Conservation (phyloP, 2,329 filamentous ascomycete genomes). For the Aspergillus viridinutans region DNA sequence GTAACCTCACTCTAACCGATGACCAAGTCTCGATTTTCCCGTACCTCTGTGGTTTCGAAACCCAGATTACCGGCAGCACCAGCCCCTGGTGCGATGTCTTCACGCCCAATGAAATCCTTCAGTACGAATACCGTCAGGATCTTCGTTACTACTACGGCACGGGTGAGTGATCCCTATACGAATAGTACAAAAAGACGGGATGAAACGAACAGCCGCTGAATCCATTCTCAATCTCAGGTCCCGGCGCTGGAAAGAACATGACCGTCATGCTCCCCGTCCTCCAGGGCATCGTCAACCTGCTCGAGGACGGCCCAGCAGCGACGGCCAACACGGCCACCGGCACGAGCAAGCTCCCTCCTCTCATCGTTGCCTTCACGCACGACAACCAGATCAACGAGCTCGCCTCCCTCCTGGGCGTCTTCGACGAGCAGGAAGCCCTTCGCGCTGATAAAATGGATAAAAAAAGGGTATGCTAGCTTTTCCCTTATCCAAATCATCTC, state of each 20-base stretch:
- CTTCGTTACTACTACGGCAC: slow-evolving; percentile 65
- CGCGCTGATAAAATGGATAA: slow-evolving; percentile 46
- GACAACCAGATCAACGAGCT: slow-evolving; percentile 64
- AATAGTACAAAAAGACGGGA: slow-evolving; percentile 36
- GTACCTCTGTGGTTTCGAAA: slow-evolving; percentile 69
- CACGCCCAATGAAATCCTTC: slow-evolving; percentile 56
- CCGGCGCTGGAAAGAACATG: slow-evolving; percentile 16
- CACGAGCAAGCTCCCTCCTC: slow-evolving; percentile 47
- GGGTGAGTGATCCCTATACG: slow-evolving; percentile 35
- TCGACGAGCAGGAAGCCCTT: slow-evolving; percentile 53
- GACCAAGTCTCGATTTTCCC: slow-evolving; percentile 57
- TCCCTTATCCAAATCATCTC: slow-evolving; percentile 40
- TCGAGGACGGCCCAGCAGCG: slow-evolving; percentile 45
- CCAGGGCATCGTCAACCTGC: slow-evolving; percentile 49
- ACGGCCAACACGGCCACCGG: slow-evolving; percentile 46
- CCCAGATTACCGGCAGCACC: slow-evolving; percentile 58
- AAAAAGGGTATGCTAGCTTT: slow-evolving; percentile 31
- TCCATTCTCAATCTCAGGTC: slow-evolving; percentile 39
- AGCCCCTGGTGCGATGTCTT: slow-evolving; percentile 63
- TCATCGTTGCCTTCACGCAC: slow-evolving; percentile 61
- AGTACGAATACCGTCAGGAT: slow-evolving; percentile 66
- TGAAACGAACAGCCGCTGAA: slow-evolving; percentile 41
- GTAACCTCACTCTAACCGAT: slow-evolving; percentile 51
- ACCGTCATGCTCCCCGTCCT: slow-evolving; percentile 55
- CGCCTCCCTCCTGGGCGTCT: slow-evolving; percentile 57